phyloP scores from a whole-genome alignment of 257 asterid species.

The Vinca minor region DNA sequence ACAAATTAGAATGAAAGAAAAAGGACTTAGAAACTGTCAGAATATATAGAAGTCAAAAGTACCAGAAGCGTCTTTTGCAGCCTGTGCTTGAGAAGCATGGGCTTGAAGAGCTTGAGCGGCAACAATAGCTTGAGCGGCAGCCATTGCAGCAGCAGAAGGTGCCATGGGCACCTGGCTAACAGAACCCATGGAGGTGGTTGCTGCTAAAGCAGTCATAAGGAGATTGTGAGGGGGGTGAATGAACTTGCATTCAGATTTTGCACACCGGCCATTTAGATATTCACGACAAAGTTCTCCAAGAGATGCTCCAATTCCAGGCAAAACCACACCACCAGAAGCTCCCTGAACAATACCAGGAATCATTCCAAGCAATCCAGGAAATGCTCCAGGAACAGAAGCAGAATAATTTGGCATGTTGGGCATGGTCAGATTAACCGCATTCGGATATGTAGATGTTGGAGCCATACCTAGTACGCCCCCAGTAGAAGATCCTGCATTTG shows the following conservation, averaged over 20 bases:
- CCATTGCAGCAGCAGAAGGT: conserved; percentile 99
- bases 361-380: no score
- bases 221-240: conserved; percentile 87
- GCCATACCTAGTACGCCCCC: conserved; percentile 85
- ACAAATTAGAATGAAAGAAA: background rate
- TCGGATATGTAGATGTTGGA: conserved; percentile 65
- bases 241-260: conserved; percentile 66
- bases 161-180: conserved; percentile 90
- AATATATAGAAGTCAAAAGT: conserved; percentile 11
- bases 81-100: conserved; percentile 75
- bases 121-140: conserved; percentile 99
- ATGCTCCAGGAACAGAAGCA: no score
- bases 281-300: conserved; percentile 93
- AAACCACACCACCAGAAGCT: conserved; percentile 83
- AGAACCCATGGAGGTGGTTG: conserved; percentile 67
- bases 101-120: conserved; percentile 99
- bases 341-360: no score
- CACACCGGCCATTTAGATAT: conserved; percentile 78
- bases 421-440: conserved; percentile 84
- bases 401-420: no score
- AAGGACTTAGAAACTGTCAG: background rate
- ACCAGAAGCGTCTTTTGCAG: conserved; percentile 55
- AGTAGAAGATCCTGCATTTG: conserved; percentile 54
- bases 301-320: conserved; percentile 88
- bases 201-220: conserved; percentile 76